Evolutionary conservation across 2,329 filamentous ascomycete genomes (phyloP).

Genomic region (Talaromyces sp.): DNA sequence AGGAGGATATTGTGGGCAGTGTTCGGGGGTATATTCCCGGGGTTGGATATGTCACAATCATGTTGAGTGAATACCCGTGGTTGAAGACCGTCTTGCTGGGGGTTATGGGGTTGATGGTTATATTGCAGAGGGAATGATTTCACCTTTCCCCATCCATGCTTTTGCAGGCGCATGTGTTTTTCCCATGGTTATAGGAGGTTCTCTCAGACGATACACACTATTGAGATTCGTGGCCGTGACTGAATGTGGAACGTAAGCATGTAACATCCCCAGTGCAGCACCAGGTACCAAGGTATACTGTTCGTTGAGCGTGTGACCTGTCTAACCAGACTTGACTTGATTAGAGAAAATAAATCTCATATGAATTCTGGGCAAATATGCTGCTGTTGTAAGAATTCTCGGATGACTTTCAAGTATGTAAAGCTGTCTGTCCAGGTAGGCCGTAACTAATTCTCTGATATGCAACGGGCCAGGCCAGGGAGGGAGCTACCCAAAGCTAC

Average conservation of each 20-base stretch:
- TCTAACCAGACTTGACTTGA: neutral
- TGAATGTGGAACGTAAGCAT: neutral
- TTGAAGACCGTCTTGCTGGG: slow-evolving; percentile 92
- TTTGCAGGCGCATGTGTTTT: neutral
- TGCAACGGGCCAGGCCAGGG: neutral
- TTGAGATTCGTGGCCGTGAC: neutral
- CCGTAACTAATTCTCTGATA: no score
- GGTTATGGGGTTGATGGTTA: slow-evolving; percentile 89
- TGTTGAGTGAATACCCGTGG: slow-evolving; percentile 94
- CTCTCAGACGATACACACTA: neutral
- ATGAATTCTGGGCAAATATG: neutral
- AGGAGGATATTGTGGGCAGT: slow-evolving; percentile 85
- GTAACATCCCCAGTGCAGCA: neutral
- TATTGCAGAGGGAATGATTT: slow-evolving; percentile 78
- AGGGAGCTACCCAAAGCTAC: slow-evolving; percentile 3
- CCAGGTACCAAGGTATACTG: neutral
- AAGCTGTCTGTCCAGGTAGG: no score
- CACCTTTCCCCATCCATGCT: neutral
- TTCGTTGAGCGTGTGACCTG: neutral
- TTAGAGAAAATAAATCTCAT: neutral
- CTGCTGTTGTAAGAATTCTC: no score
- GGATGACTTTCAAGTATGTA: no score
- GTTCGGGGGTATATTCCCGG: slow-evolving; percentile 90
- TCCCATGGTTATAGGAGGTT: neutral
- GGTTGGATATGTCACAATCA: slow-evolving; percentile 94